A percentile compares a stretch with the other conserved stretches of the same genome.
Conservation (phyloP, 257 asterid species). For the Solanum medicagineum region DNA sequence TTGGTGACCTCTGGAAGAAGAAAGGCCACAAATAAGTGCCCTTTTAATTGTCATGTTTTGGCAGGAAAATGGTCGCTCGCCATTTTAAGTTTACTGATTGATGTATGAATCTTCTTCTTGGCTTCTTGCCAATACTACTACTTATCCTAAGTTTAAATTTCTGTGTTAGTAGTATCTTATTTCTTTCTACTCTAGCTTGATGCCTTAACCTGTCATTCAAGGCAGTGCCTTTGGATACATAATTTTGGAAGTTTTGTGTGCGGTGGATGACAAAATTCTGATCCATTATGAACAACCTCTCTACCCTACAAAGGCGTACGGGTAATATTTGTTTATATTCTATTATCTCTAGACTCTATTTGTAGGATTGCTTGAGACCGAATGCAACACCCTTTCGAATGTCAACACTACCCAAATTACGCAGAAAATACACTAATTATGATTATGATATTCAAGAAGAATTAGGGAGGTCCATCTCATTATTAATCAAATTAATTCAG, state of each 20-base stretch:
- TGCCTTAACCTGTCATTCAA: background rate
- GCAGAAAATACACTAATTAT: background rate
- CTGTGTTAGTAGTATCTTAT: background rate
- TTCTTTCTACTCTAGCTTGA: background rate
- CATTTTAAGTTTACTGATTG: slow-evolving; percentile 8
- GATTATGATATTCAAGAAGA: background rate
- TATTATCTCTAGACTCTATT: background rate
- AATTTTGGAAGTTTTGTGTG: background rate
- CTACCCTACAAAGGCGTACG: background rate
- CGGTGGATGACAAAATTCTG: background rate
- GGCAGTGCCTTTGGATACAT: background rate
- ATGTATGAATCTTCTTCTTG: background rate
- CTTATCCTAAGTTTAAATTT: background rate
- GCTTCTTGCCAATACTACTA: background rate
- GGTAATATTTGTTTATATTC: background rate
- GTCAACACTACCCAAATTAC: background rate
- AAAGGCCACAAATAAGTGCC: slow-evolving; percentile 44
- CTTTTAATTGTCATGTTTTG: background rate
- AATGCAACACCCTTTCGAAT: background rate
- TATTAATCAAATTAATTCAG: background rate
- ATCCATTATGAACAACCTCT: background rate
- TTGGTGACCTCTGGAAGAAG: slow-evolving; percentile 92
- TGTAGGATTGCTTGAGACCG: background rate
- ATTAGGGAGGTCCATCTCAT: background rate
- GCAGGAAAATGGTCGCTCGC: slow-evolving; percentile 26